These are phyloP conservation scores for Scedosporium boydii DNA, from an alignment of 2,329 filamentous ascomycete species.

Conservation along the genomic window DNA sequence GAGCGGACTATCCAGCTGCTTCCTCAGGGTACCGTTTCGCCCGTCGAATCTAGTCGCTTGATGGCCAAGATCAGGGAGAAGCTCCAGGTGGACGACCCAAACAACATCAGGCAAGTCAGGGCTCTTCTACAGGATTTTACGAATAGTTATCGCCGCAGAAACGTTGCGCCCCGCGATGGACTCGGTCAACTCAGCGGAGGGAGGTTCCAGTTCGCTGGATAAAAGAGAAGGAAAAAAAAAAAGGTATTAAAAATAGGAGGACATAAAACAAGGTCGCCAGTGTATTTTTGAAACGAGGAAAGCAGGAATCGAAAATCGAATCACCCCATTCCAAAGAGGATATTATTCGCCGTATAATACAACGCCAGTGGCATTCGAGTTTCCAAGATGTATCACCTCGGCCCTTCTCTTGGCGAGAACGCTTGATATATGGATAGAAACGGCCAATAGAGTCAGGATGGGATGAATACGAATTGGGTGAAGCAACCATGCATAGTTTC, in stretches of 20 bases:
- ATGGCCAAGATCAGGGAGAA: conserved; percentile 73
- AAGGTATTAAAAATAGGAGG: background rate
- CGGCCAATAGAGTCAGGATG: background rate
- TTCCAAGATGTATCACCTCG: background rate
- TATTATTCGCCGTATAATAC: background rate
- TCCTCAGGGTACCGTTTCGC: conserved; percentile 70
- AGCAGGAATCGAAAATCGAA: background rate
- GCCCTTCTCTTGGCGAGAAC: background rate
- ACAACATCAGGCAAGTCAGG: conserved; percentile 65
- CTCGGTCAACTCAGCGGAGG: conserved; percentile 79
- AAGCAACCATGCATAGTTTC: background rate
- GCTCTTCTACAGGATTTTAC: conserved; percentile 92
- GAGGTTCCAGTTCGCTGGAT: conserved; percentile 67
- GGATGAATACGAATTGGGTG: background rate
- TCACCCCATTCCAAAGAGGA: background rate
- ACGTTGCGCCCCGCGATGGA: conserved; percentile 90
- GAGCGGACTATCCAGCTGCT: conserved; percentile 75
- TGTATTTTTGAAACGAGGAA: background rate
- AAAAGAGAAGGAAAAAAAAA: conserved; percentile 1
- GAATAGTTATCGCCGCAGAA: conserved; percentile 82
- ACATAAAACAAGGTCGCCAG: background rate
- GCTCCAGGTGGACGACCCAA: conserved; percentile 53
- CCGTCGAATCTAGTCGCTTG: conserved; percentile 70
- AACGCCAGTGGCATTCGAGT: background rate
- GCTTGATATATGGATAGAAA: background rate